Base-by-base conservation (phyloP, 495 filamentous ascomycete species). In the Amorphotheca resinae region DNA sequence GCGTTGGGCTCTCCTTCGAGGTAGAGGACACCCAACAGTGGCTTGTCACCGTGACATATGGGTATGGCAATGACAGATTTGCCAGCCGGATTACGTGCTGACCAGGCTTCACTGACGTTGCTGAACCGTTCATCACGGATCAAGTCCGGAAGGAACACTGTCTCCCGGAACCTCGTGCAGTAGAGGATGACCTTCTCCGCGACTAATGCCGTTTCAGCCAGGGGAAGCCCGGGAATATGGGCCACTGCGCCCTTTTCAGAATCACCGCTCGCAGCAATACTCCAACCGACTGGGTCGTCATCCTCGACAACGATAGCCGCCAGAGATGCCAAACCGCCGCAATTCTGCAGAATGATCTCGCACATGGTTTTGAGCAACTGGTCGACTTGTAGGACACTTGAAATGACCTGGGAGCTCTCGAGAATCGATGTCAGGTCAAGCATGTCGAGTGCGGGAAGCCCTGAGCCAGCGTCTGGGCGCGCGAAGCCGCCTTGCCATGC, bases 361-460 rank as follows among this genome's bases (percentile, higher is more conserved):
- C 84, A 84, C 83, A 95, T 93, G 43, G 85, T 91, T 41, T 78
- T 77, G 31, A 94, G 64, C 6, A 95, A 74, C 38, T 79, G 77
- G 45, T 95, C 86, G 16, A 94, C 78, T 44, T 84, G 74, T 22
- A 94, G 67, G 42, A 93, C 84, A 21, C 85, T 93, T 9, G 87
- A 93, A 54, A 95, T 84, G 33, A 93, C 77, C 64, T 93, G 87
- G 33, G 81, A 89, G 12, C 82, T 88, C 52, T 87, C 79, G 8
- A 95, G 69, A 40, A 95, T 93, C 31, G 81, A 85, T 34, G 84
- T 78, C 41, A 93, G 58, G 57, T 93, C 87, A 41, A 93, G 84
- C 62, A 93, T 87, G 59, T 95, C 87, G 45, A 75, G 66, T 33
- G 63, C 63, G 55, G 71, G 72, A 42, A 76, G 53, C 3, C 72